Percentiles rank a stretch among this genome's conserved stretches.
Evolutionary conservation across 805 yeast species (phyloP).

Genomic region (Metschnikowia reukaufii): DNA sequence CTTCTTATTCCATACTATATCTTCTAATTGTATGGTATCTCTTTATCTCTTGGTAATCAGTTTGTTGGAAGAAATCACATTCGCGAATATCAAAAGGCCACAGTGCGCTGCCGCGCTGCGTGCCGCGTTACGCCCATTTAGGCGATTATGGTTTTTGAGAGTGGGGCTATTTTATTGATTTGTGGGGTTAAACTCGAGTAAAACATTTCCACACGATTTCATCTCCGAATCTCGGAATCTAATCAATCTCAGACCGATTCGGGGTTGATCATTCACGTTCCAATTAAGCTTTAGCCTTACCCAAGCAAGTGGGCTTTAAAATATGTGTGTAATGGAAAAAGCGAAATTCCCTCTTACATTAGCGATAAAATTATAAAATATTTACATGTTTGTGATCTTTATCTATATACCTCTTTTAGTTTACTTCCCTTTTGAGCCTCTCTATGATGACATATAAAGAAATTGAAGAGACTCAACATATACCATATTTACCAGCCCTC

Average conservation of each 20-base stretch:
- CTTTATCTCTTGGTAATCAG: no score
- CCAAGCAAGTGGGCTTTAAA: no score
- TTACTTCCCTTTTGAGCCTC: no score
- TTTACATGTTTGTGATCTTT: no score
- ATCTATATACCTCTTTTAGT: no score
- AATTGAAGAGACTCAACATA: background rate
- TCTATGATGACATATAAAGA: background rate
- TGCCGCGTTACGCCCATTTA: background rate
- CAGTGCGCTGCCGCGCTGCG: background rate
- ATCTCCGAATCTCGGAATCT: constrained; percentile 2
- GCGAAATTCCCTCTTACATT: no score
- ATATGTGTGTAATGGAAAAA: no score
- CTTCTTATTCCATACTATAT: no score
- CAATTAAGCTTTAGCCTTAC: background rate
- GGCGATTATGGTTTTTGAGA: no score
- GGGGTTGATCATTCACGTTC: background rate
- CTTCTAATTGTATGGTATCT: background rate
- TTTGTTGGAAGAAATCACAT: no score
- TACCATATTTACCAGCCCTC: background rate
- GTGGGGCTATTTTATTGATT: background rate
- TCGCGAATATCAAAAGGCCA: no score
- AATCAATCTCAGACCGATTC: background rate
- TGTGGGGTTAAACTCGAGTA: background rate
- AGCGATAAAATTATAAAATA: no score
- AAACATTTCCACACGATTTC: background rate